These are phyloP conservation scores for Babesia gibsoni DNA, from an alignment of 169 alveolate species.

Conservation along the genomic window DNA sequence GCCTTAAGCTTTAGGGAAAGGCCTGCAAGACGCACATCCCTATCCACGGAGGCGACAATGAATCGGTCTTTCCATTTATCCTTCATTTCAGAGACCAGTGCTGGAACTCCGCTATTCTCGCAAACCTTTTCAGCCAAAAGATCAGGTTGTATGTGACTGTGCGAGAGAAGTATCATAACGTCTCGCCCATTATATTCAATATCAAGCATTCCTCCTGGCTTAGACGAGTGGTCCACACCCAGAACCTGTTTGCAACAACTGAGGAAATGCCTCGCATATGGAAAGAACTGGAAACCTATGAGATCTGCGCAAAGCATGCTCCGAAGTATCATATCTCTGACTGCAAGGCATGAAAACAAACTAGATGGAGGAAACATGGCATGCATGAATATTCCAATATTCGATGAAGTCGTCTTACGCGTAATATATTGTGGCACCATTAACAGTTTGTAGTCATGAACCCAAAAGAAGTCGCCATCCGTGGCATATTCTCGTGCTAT, in stretches of 20 bases:
- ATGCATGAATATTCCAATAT: constrained; percentile 90
- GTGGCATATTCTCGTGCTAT: constrained; percentile 54
- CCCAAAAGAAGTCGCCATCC: constrained; percentile 80
- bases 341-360: constrained; percentile 84
- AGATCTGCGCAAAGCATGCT: constrained; percentile 90
- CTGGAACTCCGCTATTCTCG: constrained; percentile 5
- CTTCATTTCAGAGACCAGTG: constrained; percentile 14
- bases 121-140: constrained; percentile 3
- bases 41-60: constrained; percentile 61
- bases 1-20: constrained; percentile 69
- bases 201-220: constrained; percentile 81
- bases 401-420: constrained; percentile 72
- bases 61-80: constrained; percentile 54
- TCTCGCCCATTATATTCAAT: constrained; percentile 83
- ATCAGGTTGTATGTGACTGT: constrained; percentile 58
- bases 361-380: constrained; percentile 92
- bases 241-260: constrained; percentile 85
- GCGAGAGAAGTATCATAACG: constrained; percentile 67
- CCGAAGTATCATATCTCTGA: constrained; percentile 87
- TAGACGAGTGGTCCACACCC: constrained; percentile 82
- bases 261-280: constrained; percentile 86
- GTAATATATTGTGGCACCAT: constrained; percentile 82
- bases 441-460: constrained; percentile 88
- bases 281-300: constrained; percentile 92
- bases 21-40: constrained; percentile 73